These are phyloP conservation scores for Talaromyces islandicus DNA, from an alignment of 2,329 filamentous ascomycete species.

Conservation along the genomic window DNA sequence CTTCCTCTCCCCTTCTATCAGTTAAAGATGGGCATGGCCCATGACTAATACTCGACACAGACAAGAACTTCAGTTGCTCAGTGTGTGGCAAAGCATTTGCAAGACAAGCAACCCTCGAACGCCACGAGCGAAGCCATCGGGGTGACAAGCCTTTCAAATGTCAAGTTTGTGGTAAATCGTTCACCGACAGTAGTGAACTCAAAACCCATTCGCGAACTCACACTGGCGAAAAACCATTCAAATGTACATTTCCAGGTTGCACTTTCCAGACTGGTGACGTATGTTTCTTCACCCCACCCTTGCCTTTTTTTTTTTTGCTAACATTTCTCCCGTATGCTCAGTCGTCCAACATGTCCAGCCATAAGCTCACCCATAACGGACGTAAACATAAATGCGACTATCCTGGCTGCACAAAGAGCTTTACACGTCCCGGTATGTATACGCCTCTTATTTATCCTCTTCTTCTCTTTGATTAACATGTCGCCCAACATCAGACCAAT, in stretches of 20 bases:
- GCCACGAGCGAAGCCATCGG: slow-evolving; percentile 39
- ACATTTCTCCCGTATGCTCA: slow-evolving; percentile 12
- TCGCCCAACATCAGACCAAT: slow-evolving; percentile 6
- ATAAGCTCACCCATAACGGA: slow-evolving; percentile 38
- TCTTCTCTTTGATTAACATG: background rate
- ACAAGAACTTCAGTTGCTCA: slow-evolving; percentile 37
- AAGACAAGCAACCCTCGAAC: slow-evolving; percentile 37
- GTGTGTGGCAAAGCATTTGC: slow-evolving; percentile 38
- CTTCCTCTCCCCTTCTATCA: background rate
- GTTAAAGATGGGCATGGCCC: background rate
- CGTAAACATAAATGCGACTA: slow-evolving; percentile 36
- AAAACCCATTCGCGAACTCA: slow-evolving; percentile 40
- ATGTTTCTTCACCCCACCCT: slow-evolving; percentile 13
- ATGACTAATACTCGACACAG: slow-evolving; percentile 16
- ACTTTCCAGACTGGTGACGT: slow-evolving; percentile 40
- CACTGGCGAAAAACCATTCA: slow-evolving; percentile 39
- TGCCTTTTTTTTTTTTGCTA: background rate
- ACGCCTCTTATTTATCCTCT: background rate
- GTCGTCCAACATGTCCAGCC: slow-evolving; percentile 42
- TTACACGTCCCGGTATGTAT: slow-evolving; percentile 37
- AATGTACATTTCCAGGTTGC: slow-evolving; percentile 37
- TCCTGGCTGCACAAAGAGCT: slow-evolving; percentile 37
- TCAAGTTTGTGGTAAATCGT: slow-evolving; percentile 35
- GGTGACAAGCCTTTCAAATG: slow-evolving; percentile 40
- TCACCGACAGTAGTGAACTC: slow-evolving; percentile 40